Base-by-base conservation (phyloP, 1,284 basidiomycete species). In the Cystobasidium pallidum region DNA sequence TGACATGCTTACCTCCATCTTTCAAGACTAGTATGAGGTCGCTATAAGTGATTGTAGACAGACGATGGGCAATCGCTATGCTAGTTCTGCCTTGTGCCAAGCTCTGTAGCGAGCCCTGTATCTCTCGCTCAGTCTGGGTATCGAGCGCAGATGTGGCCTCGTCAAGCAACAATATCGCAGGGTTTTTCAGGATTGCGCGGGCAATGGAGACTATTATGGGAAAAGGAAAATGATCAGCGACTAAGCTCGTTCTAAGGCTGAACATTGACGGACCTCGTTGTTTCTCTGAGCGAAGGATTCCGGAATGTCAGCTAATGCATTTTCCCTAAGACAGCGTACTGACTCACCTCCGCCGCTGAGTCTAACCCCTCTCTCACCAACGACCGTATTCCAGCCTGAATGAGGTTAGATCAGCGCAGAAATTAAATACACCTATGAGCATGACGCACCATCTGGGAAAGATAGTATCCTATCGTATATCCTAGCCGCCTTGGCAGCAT, bases 121-220 rank as follows among this genome's bases (percentile, higher is more conserved):
- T 90, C 77, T 90, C 87, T 73, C 89, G 88, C 80, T 92, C 91
- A 1, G 91, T 92, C 7, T 88, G 87, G 3, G 90, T 91, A 80
- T 92, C 91, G 74, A 92, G 81, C 21, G 90, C 90, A 76, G 88
- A 89, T 54, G 71, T 78, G 43, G 76, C 80, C 73, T 80, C 78
- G 62, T 80, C 78, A 61, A 94, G 80, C 17, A 94, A 83, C 49
- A 94, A 80, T 68, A 94, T 87, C 6, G 91, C 90, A 19, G 93
- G 90, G 78, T 90, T 90, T 82, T 94, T 94, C 68, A 91, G 82
- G 59, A 95, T 84, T 2, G 91, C 92, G 62, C 92, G 84, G 0
- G 93, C 92, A 77, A 96, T 89, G 13, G 92, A 89, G 13, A 93
- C 90, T 2, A 90, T 85, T 78, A 34, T 93, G 91, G 82, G 91